Conservation (phyloP, 805 yeast species). For the Saturnispora dispora region DNA sequence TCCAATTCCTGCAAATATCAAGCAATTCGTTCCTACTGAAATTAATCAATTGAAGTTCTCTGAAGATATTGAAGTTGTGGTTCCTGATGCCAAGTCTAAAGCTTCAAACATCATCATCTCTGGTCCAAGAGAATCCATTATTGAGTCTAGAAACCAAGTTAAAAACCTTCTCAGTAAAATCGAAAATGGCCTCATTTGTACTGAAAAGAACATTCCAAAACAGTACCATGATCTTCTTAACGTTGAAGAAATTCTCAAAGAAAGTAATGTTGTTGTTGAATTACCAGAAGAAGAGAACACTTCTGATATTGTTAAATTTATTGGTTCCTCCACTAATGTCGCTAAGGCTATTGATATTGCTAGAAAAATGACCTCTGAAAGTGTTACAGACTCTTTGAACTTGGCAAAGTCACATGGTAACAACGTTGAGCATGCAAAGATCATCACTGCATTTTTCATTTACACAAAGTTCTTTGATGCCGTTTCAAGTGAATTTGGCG, state of each 20-base stretch:
- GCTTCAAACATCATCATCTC: conserved; percentile 40
- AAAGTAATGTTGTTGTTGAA: conserved; percentile 48
- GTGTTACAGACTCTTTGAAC: conserved; percentile 60
- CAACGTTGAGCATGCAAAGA: conserved; percentile 64
- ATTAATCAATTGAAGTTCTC: conserved; percentile 21
- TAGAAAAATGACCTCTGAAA: conserved; percentile 48
- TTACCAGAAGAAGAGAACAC: conserved; percentile 39
- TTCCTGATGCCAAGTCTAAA: conserved; percentile 28
- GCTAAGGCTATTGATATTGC: conserved; percentile 55
- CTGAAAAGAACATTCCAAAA: conserved; percentile 56
- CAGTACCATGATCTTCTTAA: conserved; percentile 63
- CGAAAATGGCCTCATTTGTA: conserved; percentile 37
- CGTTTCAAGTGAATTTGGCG: conserved; percentile 33
- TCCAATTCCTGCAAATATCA: conserved; percentile 33
- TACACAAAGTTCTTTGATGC: conserved; percentile 40
- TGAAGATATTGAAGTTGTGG: conserved; percentile 22
- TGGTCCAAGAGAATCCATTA: conserved; percentile 65
- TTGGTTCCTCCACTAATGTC: conserved; percentile 52
- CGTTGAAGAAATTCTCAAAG: conserved; percentile 39
- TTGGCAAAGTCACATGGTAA: conserved; percentile 86
- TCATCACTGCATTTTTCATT: conserved; percentile 58
- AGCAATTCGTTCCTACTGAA: conserved; percentile 36
- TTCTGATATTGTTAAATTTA: conserved; percentile 43
- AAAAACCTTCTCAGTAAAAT: conserved; percentile 37
- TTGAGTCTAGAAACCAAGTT: conserved; percentile 45